Percentiles rank a stretch among this genome's conserved stretches.
phyloP scores from a whole-genome alignment of 2,329 filamentous ascomycete genomes.

The Anthostomella pinea region DNA sequence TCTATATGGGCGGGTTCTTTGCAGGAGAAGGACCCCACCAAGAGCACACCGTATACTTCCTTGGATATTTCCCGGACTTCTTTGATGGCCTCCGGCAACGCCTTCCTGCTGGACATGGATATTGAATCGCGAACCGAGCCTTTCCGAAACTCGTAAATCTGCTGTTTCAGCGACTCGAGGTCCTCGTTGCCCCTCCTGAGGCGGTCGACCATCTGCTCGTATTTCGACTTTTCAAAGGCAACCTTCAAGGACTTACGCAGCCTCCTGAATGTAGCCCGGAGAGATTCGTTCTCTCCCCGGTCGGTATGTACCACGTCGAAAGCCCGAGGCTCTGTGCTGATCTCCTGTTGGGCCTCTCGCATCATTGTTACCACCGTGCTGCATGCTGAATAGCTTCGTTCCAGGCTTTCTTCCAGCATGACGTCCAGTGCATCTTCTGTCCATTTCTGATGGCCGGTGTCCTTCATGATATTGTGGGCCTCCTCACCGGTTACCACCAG shows the following conservation, averaged over 20 bases:
- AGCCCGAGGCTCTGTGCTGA: neutral
- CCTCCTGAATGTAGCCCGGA: neutral
- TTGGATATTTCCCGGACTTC: neutral
- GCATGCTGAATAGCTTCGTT: neutral
- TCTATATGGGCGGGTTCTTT: neutral
- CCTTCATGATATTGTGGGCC: neutral
- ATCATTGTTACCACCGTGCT: neutral
- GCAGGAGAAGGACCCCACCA: neutral
- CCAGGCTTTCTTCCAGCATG: neutral
- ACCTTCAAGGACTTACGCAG: neutral
- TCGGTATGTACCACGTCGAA: neutral
- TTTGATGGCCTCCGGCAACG: neutral
- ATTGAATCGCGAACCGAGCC: neutral
- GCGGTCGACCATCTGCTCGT: neutral
- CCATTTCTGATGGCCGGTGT: neutral
- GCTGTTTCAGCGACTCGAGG: neutral
- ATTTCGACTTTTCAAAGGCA: neutral
- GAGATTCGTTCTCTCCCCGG: neutral
- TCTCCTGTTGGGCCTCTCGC: neutral
- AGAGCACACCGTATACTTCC: neutral
- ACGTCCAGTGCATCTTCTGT: neutral
- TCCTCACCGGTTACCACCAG: neutral
- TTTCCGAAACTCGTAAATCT: neutral
- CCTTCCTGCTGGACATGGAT: neutral
- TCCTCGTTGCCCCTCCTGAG: slow-evolving; percentile 1